phyloP scores from a whole-genome alignment of 371 early-diverging fungal genomes.

The Rhizopus stolonifer region DNA sequence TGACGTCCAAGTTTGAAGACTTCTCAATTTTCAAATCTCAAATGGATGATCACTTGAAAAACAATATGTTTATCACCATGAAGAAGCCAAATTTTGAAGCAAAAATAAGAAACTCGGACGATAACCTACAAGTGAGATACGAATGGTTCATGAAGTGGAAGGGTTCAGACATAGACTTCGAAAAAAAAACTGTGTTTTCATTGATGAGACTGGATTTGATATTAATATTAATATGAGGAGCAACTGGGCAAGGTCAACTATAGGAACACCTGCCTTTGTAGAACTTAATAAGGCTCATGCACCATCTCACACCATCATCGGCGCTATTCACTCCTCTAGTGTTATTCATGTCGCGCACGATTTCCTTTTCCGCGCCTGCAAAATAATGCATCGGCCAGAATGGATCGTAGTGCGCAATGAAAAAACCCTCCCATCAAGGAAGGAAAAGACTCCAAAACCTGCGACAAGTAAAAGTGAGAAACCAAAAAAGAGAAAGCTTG shows the following conservation, averaged over 20 bases:
- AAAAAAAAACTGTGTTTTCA: conserved; percentile 7
- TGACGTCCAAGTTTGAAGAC: conserved; percentile 12
- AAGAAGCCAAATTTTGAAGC: conserved; percentile 11
- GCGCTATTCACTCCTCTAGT: conserved; percentile 9
- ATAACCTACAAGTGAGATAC: conserved; percentile 8
- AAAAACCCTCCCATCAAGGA: conserved; percentile 9
- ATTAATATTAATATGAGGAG: conserved; percentile 9
- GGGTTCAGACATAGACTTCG: conserved; percentile 6
- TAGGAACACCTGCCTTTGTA: conserved; percentile 9
- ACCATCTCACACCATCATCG: conserved; percentile 8
- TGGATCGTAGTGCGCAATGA: no score
- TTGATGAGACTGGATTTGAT: conserved; percentile 6
- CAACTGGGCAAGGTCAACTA: conserved; percentile 9
- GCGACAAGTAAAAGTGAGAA: conserved; percentile 5
- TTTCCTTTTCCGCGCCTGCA: no score
- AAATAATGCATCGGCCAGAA: no score
- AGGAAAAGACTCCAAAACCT: conserved; percentile 8
- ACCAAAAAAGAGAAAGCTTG: conserved; percentile 9
- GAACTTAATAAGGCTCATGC: conserved; percentile 7
- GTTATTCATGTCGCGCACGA: conserved; percentile 6
- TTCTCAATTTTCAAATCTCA: conserved; percentile 11
- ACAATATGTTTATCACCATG: conserved; percentile 5
- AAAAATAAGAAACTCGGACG: conserved; percentile 9
- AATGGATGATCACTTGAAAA: conserved; percentile 10
- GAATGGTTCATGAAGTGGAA: no score